A percentile compares a stretch with the other conserved stretches of the same genome.
Evolutionary conservation across 371 early-diverging fungal species (phyloP).

Genomic region (Mucor racemosus): DNA sequence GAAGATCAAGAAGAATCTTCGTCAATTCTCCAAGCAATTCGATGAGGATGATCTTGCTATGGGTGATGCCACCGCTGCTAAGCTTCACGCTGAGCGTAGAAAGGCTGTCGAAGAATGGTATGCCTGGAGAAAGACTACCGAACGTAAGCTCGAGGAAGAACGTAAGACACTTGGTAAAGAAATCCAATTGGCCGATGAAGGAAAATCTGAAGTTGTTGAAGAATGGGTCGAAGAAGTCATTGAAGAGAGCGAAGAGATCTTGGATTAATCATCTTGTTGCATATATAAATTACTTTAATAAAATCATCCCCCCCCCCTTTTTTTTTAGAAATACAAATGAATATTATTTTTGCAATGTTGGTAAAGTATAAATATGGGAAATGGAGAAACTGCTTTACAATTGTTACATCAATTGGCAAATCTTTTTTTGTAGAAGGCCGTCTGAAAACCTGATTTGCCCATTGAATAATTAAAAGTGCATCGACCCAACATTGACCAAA

Average conservation of each 20-base stretch:
- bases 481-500: too few species aligned
- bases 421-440: too few species aligned
- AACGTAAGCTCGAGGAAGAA: constrained; percentile 62
- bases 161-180: constrained; percentile 67
- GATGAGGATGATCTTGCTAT: constrained; percentile 87
- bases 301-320: neutral
- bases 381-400: neutral
- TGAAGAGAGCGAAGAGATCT: constrained; percentile 56
- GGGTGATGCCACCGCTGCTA: constrained; percentile 72
- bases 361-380: too few species aligned
- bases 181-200: constrained; percentile 55
- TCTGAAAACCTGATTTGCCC: too few species aligned
- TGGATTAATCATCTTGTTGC: constrained; percentile 25
- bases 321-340: neutral
- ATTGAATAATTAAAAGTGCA: too few species aligned
- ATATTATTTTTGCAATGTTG: too few species aligned
- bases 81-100: constrained; percentile 75
- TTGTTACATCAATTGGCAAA: neutral
- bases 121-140: constrained; percentile 74
- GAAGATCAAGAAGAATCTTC: constrained; percentile 89
- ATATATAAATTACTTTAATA: neutral
- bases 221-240: constrained; percentile 85
- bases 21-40: constrained; percentile 85
- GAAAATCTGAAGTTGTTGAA: constrained; percentile 72
- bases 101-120: constrained; percentile 81